Percentiles rank a stretch among this genome's conserved stretches.
Evolutionary conservation across 768 basidiomycete genomes (phyloP).

Genomic region (Chalciporus pseudorubinellus): DNA sequence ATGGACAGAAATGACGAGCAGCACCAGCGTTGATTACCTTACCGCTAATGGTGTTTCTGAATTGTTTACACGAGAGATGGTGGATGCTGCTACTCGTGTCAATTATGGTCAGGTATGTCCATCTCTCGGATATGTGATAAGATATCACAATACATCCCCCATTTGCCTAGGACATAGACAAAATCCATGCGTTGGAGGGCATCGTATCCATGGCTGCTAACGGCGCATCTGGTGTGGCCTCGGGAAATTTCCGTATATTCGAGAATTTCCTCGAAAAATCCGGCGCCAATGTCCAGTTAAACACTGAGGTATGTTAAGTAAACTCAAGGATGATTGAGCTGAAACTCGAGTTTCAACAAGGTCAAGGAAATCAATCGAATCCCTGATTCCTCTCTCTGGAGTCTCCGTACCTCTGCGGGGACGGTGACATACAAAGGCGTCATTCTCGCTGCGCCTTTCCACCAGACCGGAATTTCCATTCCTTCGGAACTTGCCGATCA

Average conservation of each 20-base stretch:
- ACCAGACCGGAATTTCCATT: constrained; percentile 58
- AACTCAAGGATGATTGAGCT: neutral
- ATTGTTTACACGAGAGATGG: constrained; percentile 66
- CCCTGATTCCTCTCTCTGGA: constrained; percentile 49
- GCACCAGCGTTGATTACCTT: constrained; percentile 58
- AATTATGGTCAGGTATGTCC: constrained; percentile 73
- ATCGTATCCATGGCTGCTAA: constrained; percentile 66
- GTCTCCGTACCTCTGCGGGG: constrained; percentile 47
- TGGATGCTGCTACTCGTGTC: constrained; percentile 78
- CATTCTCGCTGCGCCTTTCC: constrained; percentile 85
- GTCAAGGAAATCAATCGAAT: constrained; percentile 51
- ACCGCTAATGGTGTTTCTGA: constrained; percentile 50
- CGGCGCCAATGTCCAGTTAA: constrained; percentile 64
- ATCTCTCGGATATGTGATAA: neutral
- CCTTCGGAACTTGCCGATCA: constrained; percentile 46
- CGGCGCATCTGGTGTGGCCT: constrained; percentile 62
- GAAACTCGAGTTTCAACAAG: constrained; percentile 30
- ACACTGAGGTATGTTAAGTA: constrained; percentile 52
- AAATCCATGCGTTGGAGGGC: constrained; percentile 78
- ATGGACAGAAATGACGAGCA: constrained; percentile 48
- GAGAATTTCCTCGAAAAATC: constrained; percentile 74
- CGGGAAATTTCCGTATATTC: constrained; percentile 86
- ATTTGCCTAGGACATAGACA: constrained; percentile 52
- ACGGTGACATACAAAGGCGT: constrained; percentile 62
- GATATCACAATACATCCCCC: neutral